Conservation (phyloP, 2,329 filamentous ascomycete species). For the Pyrenophora teres region DNA sequence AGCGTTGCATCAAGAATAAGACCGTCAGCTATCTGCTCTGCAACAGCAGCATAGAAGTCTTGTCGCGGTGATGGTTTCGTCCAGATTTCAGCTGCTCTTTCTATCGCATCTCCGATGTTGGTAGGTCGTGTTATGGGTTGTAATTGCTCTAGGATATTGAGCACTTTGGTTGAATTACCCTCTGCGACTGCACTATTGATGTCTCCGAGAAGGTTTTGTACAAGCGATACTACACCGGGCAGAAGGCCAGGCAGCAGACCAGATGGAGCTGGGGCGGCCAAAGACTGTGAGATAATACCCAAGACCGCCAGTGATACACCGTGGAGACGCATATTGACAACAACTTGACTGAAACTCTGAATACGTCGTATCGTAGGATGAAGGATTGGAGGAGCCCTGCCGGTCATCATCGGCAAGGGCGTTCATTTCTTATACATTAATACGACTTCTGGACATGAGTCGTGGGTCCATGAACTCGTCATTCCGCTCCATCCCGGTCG, state of each 20-base stretch:
- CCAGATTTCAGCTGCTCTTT: conserved; percentile 20
- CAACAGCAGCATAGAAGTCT: conserved; percentile 24
- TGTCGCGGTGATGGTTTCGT: conserved; percentile 19
- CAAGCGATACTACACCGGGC: conserved; percentile 10
- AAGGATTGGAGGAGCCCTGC: not conserved
- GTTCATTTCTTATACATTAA: not conserved
- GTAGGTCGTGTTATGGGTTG: conserved; percentile 23
- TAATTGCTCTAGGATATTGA: conserved; percentile 19
- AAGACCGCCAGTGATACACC: conserved; percentile 14
- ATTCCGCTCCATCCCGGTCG: not conserved
- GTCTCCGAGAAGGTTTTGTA: conserved; percentile 15
- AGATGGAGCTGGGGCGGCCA: conserved; percentile 4
- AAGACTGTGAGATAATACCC: conserved; percentile 15
- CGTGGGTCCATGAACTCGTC: conserved; percentile 1
- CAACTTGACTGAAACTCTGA: not conserved
- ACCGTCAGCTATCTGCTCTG: conserved; percentile 28
- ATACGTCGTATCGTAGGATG: not conserved
- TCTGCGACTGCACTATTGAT: conserved; percentile 22
- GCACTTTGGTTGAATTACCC: conserved; percentile 14
- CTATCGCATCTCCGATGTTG: conserved; percentile 16
- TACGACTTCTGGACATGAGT: conserved; percentile 2
- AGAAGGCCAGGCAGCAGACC: conserved; percentile 5
- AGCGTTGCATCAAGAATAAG: conserved; percentile 25
- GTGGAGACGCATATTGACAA: conserved; percentile 15
- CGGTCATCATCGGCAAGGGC: not conserved